phyloP scores from a whole-genome alignment of 208 protist genomes.

The Acanthamoeba healyi region DNA sequence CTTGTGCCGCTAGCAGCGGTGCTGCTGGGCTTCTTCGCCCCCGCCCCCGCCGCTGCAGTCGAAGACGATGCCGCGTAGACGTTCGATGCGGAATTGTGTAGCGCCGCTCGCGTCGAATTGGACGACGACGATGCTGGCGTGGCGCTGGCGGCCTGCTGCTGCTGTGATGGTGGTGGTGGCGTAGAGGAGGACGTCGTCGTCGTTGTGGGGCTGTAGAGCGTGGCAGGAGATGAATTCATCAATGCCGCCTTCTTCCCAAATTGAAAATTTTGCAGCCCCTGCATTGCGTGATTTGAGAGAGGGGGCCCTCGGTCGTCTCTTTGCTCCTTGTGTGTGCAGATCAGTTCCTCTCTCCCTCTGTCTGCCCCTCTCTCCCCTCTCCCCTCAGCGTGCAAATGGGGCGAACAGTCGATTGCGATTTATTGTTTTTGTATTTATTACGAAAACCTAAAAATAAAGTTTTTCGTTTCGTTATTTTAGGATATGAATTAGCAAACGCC shows the following conservation, averaged over 20 bases:
- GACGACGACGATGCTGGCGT: not conserved
- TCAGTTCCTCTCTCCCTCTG: too few relatives aligned
- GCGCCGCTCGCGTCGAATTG: not conserved
- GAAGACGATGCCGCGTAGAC: not conserved
- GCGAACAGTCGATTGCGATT: too few relatives aligned
- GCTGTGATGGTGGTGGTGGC: not conserved
- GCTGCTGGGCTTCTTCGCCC: not conserved
- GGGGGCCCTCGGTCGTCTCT: not conserved
- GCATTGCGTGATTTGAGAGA: not conserved
- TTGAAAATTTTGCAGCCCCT: constrained; percentile 23
- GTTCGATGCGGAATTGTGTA: not conserved
- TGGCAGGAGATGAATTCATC: constrained; percentile 2
- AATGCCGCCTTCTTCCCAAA: constrained; percentile 23
- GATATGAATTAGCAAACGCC: too few relatives aligned
- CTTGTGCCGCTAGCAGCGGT: not conserved
- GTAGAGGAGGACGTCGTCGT: too few relatives aligned
- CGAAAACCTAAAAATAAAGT: too few relatives aligned
- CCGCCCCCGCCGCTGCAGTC: too few relatives aligned
- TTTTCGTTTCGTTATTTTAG: too few relatives aligned
- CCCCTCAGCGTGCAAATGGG: too few relatives aligned
- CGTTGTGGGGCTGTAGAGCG: not conserved
- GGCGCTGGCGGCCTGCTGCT: too few relatives aligned
- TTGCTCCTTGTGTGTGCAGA: not conserved
- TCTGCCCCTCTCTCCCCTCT: too few relatives aligned
- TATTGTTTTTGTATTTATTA: too few relatives aligned